These are phyloP conservation scores for Globisporangium uncinulatum DNA, from an alignment of 352 stramenopile genomes.

Conservation along the genomic window DNA sequence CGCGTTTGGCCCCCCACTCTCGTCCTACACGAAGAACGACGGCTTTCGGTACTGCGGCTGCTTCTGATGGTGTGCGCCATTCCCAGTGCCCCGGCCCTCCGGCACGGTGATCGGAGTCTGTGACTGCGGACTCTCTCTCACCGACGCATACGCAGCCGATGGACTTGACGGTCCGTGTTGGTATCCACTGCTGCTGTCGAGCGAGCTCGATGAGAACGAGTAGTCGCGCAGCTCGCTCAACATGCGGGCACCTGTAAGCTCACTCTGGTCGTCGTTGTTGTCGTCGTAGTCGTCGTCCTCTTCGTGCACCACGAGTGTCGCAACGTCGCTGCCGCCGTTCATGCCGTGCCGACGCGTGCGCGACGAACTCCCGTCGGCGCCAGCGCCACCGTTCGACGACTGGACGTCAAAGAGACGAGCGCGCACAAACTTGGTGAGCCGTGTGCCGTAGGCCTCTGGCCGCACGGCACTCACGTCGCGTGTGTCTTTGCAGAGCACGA, in stretches of 20 bases:
- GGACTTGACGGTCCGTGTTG: constrained; percentile 37
- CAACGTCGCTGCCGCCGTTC: constrained; percentile 8
- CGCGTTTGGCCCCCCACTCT: neutral
- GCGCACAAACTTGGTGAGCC: constrained; percentile 68
- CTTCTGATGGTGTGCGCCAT: neutral
- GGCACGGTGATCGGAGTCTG: constrained; percentile 8
- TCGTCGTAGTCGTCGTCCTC: constrained; percentile 17
- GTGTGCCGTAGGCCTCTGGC: constrained; percentile 58
- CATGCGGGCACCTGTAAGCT: constrained; percentile 14
- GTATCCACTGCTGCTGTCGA: constrained; percentile 31
- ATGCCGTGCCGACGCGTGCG: constrained; percentile 7
- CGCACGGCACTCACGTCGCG: constrained; percentile 79
- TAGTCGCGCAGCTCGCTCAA: constrained; percentile 34
- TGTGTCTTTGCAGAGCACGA: constrained; percentile 74
- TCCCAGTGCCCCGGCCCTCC: constrained; percentile 6
- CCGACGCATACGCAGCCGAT: constrained; percentile 58
- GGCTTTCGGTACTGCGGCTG: constrained; percentile 23
- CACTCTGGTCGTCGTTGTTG: constrained; percentile 16
- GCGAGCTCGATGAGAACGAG: constrained; percentile 40
- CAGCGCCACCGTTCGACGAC: neutral
- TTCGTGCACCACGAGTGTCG: constrained; percentile 16
- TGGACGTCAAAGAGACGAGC: constrained; percentile 66
- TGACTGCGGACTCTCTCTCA: constrained; percentile 48
- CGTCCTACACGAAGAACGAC: constrained; percentile 50
- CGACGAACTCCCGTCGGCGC: constrained; percentile 12